Evolutionary conservation across 1,284 basidiomycete species (phyloP), one percentile per base, ranked within the genome.

Genomic region (Malassezia japonica): DNA sequence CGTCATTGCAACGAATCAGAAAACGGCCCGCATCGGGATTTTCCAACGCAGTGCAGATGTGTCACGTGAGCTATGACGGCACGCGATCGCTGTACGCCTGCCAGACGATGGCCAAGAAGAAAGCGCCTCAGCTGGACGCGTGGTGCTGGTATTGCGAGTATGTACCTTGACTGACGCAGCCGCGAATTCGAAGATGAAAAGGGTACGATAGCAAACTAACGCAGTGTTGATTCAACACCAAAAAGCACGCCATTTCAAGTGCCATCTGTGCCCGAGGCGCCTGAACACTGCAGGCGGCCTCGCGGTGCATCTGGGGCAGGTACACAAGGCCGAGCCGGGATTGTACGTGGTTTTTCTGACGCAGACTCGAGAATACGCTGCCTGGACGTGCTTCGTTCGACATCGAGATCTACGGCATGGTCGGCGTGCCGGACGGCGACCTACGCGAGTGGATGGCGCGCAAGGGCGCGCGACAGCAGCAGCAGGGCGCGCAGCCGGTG

Each of bases 101-200:
- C 40, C 18, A 27, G 23, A 33, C 39, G 37, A 74, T 74, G 72
- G 59, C 57, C 15, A 69, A 67, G 58, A 73, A 74, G 59, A 58
- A 63, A 47, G 59, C 62, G 20, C 59, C 65, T 23, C 65, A 66
- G 58, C 59, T 63, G n/a, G 69, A 64, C 44, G 65, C 88, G 16
- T 91, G 88, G 87, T 92, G 88, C 77, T 95, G 90, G 92, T 95
- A 95, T 75, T 95, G 91, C 79, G 92, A 98, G 77, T 83, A 90
- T 74, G 92, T 69, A 25, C n/a, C 18, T 39, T 44, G 36, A 31
- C 34, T 20, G 8, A 12, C 6, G 18, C 51, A 69, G 66, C 36
- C 69, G 70, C 37, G 70, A 72, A 28, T 72, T 72, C 40, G 70
- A 72, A 42, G 70, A 72, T 54, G 70, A 72, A 35, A 72, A 70